Evolutionary conservation across 176 grass and related monocot species (phyloP), one percentile per base, ranked within the genome.

Genomic region (Elaeis guineensis): DNA sequence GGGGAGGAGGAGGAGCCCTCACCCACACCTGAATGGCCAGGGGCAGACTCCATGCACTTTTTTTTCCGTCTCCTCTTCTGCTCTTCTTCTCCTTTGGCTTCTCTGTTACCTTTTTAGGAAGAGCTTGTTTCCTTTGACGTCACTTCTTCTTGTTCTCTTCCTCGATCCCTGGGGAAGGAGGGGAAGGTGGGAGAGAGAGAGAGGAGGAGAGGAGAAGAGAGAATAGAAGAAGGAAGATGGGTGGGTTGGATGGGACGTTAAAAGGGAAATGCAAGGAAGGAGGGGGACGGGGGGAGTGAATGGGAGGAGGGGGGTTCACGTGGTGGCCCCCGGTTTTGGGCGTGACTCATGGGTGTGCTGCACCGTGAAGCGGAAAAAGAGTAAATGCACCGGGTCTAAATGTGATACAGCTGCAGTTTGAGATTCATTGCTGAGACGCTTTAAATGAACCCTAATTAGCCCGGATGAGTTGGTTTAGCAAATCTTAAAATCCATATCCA

Each of bases 151-250:
- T 44, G 11, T 44, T 44, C 15, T 4, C 50, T 6, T 16, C 17
- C 65, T 87, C 71, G 75, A 78, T 82, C 6, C 21, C 67, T 0
- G 14, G 19, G 59, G 24, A 56, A 57, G 16, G 69, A 22, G 69
- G 65, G 69, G 67, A 56, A 62, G 52, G 50, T 17, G 24, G 52
- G 9, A 4, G 5, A 6, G 28, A 6, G 54, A 54, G 50, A 49
- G 35, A 51, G 57, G 15, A 32, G 49, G 17, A 51, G 23, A 1
- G 44, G n/a, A 63, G 51, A 62, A 63, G 59, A 72, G 62, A 58
- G 76, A 72, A 69, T 69, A 23, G 76, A 78, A 79, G 80, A 72
- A 73, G 62, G 80, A 78, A 24, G 39, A 75, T 78, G 84, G 78
- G 73, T 50, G 74, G 71, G 22, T 30, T 4, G 65, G 11, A 3